Evolutionary conservation across 83 land plant genomes (phyloP), one percentile per base, ranked within the genome.

Genomic region (Picea abies): DNA sequence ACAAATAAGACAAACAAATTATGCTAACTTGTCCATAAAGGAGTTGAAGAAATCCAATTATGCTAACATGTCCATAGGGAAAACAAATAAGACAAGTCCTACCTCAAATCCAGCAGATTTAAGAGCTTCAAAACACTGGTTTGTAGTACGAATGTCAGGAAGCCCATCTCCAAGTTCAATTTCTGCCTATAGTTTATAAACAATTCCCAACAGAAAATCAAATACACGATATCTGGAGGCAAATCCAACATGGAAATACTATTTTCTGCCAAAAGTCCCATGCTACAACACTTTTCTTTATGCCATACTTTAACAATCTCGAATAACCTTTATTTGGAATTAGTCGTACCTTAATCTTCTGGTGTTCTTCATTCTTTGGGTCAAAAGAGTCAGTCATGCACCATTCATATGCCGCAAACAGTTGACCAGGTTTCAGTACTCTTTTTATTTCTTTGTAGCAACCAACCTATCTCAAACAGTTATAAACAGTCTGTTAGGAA

Each of bases 331-430:
- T 4, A 47, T 73, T 73, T n/a, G 58, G 58, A 58, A 73, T 3
- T n/a, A 23, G 4, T 63, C 52, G 14, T 22, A 96, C 98, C 98
- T 97, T 97, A 29, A 91, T 91, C 70, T 90, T 93, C 80, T 88
- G 91, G 85, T 97, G 99, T 20, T 82, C 87, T 84, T 84, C 82
- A 83, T 94, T 94, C 17, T 88, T 86, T 10, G 99, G 96, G 87
- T 97, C 91, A 83, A 84, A 97, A 39, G 98, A 79, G 80, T 92
- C 92, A 63, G 99, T 97, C 92, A 97, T 90, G 84, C 98, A 96
- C 99, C 99, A 97, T 67, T 97, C 99, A 89, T 96, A 97, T 62
- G 95, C 99, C 41, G 98, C 98, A 92, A 97, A 97, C 75, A 78
- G 87, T 65, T 97, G 98, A 9, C 99, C 99, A 86, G 99, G 98